Base-by-base conservation (phyloP, 108 stramenopile species). In the Cyclotella kingstonii region DNA sequence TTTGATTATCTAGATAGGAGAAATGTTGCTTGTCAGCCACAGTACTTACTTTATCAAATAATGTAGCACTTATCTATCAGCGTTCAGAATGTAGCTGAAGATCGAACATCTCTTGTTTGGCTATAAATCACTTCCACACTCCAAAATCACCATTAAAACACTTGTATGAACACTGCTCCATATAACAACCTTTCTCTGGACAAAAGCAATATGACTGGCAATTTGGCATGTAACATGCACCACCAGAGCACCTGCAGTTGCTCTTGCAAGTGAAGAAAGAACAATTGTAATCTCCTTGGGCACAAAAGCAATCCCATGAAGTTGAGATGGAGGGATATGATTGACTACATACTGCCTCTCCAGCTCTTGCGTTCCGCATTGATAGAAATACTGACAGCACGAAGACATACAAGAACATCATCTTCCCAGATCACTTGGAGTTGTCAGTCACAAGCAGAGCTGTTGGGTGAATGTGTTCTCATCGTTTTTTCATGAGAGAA, bases 171-270 rank as follows among this genome's bases (percentile, higher is more conserved):
- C 45, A 46, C 23, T 46, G 45, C 14, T 18, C 2, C 45, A 46
- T 46, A 10, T 46, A 14, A 19, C 45, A 46, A 2, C 5, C 45
- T 11, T 22, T 22, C 11, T 46, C 45, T 22, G 45, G 45, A 22
- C 45, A 46, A 22, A 46, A 22, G 45, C 45, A 46, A 18, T 46
- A 46, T 2, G 45, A 14, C 23, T 46, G 45, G 5, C 45, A 46
- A 46, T 46, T 3, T 22, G 45, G 45, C 45, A 46, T 46, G 21
- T 46, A 46, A 46, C 45, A 46, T 18, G 17, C 18, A 18, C 45
- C 45, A 14, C 45, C 45, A 9, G 18, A 46, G 21, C 45, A 46
- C 18, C 45, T 46, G 18, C 45, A 46, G 23, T 46, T 46, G 45
- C 45, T 46, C 21, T 22, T 46, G 23, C 45, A 46, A 3, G 45